Evolutionary conservation across 345 rosid genomes (phyloP).

Genomic region (Carallia brachiata): DNA sequence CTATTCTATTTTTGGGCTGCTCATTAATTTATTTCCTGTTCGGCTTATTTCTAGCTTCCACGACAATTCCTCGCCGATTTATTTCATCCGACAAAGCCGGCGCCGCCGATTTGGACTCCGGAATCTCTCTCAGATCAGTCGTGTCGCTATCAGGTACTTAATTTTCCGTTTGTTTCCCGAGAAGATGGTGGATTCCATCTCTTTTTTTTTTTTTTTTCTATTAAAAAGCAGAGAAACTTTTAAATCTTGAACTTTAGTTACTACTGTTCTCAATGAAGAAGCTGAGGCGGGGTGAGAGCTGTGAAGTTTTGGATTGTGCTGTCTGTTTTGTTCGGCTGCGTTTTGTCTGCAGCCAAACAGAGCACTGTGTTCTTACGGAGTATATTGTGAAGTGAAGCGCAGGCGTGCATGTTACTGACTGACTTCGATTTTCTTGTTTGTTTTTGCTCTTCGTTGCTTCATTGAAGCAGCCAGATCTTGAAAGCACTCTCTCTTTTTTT

Average conservation of each 20-base stretch:
- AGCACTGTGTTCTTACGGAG: not conserved
- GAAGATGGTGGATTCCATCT: slow-evolving; percentile 12
- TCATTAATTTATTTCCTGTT: not conserved
- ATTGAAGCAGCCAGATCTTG: not conserved
- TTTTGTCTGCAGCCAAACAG: not conserved
- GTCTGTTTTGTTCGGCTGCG: not conserved
- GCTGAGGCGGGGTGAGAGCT: not conserved
- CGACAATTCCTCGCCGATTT: slow-evolving; percentile 11
- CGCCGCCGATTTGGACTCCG: slow-evolving; percentile 41
- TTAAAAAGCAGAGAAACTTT: too few species aligned
- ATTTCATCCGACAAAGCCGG: slow-evolving; percentile 34
- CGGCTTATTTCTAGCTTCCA: too few species aligned
- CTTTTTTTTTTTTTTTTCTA: too few species aligned
- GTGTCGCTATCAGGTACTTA: slow-evolving; percentile 26
- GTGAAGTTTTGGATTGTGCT: not conserved
- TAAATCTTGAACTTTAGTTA: too few species aligned
- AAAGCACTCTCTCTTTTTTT: too few species aligned
- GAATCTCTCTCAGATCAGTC: slow-evolving; percentile 34
- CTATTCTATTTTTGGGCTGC: not conserved
- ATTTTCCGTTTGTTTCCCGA: slow-evolving; percentile 32
- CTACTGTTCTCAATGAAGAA: too few species aligned
- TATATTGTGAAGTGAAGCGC: not conserved
- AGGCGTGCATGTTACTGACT: not conserved
- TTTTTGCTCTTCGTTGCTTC: not conserved
- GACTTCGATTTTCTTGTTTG: not conserved